phyloP scores from a whole-genome alignment of 495 filamentous ascomycete genomes.

The Penicillium steckii region DNA sequence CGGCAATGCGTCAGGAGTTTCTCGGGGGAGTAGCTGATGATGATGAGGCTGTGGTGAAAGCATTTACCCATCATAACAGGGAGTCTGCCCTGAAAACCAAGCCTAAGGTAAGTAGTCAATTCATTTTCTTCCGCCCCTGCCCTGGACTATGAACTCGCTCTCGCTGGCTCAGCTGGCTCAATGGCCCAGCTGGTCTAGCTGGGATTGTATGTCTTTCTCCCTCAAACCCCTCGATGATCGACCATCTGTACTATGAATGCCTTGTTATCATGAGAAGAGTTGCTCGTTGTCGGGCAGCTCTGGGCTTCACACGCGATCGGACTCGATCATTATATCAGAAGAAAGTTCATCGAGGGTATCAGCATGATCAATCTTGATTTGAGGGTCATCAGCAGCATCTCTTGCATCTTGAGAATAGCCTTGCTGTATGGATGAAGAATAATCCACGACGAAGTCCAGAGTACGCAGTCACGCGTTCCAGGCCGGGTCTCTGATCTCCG shows the following conservation, averaged over 20 bases:
- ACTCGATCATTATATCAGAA: too few species aligned
- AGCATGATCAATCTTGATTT: too few species aligned
- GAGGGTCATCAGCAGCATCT: too few species aligned
- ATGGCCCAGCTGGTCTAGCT: too few species aligned
- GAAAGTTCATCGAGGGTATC: too few species aligned
- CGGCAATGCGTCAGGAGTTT: constrained; percentile 59
- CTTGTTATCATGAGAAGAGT: too few species aligned
- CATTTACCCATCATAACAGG: constrained; percentile 65
- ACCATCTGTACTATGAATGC: neutral
- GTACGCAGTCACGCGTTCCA: neutral
- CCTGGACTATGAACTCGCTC: neutral
- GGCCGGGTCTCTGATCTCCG: neutral
- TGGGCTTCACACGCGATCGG: too few species aligned
- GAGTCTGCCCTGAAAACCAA: constrained; percentile 78
- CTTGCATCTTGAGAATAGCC: too few species aligned
- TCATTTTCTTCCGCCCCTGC: neutral
- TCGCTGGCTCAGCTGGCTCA: too few species aligned
- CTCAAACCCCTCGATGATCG: neutral
- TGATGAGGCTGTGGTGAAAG: constrained; percentile 60
- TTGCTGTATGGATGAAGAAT: too few species aligned
- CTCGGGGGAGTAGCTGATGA: constrained; percentile 55
- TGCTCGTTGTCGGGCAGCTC: too few species aligned
- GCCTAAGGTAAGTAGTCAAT: constrained; percentile 65
- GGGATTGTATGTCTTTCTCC: neutral
- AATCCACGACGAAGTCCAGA: neutral